Base-by-base conservation (phyloP, 2,329 filamentous ascomycete species). In the Tolypocladium sp. region DNA sequence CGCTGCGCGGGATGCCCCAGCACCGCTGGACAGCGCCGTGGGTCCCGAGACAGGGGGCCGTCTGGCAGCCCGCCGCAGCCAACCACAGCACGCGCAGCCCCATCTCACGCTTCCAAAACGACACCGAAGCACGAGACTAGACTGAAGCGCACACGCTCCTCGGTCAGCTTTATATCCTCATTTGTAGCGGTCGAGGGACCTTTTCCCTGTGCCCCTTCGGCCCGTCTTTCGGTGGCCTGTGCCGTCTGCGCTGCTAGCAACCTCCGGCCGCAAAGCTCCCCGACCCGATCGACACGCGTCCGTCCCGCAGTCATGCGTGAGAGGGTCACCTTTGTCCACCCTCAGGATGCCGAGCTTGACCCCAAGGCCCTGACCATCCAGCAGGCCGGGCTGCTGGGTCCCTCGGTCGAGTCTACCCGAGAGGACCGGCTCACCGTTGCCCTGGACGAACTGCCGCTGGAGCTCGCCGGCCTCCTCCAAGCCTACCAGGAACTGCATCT, bases 351-450 rank as follows among this genome's bases (percentile, higher is more conserved):
- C 59, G 79, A 80, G 2, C 79, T 92, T 62, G 83, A 89, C 57
- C 87, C 89, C 0, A 75, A 82, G 2, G 77, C 83, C 53, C 74
- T 96, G 57, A 73, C 80, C 15, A 73, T 95, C 51, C 76, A 77
- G 52, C 74, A 78, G 51, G 75, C 78, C 54, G 78, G 79, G 3
- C 74, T 95, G 57, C 77, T 77, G 2, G 81, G 80, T 2, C 79
- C 82, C 0, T 72, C 76, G 38, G 71, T 94, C 49, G 73, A 83
- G 56, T 88, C 88, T 25, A 85, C 85, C 17, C 87, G 90, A 64
- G 90, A 97, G 73, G 90, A 94, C 70, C 84, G 88, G 61, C 74
- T 93, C 64, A 96, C 91, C 1, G 74, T 94, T 62, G 80, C 82
- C 42, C 75, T 92, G 25, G 79, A 86, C 55, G 91, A 96, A 76